Conservation (phyloP, 495 filamentous ascomycete genomes). For the Neurospora sp. region DNA sequence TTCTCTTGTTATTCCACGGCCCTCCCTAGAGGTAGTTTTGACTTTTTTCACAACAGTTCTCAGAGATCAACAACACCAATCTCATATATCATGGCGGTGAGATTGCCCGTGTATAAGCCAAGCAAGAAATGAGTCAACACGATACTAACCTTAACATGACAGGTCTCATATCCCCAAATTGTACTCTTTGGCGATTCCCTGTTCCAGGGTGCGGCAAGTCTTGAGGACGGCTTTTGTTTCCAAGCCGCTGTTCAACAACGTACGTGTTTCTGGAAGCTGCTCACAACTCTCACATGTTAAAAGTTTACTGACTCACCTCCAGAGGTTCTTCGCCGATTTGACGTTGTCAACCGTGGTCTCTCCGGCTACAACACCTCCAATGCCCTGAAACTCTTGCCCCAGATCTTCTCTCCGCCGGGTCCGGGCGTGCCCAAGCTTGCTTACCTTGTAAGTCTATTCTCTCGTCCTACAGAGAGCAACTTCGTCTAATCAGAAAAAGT, state of each 20-base stretch:
- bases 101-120: background rate
- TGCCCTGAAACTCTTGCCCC: constrained; percentile 29
- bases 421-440: constrained; percentile 41
- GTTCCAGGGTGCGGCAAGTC: constrained; percentile 50
- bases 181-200: constrained; percentile 79
- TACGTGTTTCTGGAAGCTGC: constrained; percentile 20
- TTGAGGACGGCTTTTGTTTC: constrained; percentile 57
- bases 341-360: constrained; percentile 41
- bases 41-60: too few species aligned
- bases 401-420: constrained; percentile 37
- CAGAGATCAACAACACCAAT: background rate
- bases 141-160: background rate
- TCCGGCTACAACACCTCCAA: constrained; percentile 42
- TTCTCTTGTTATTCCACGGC: background rate
- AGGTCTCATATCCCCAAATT: constrained; percentile 49
- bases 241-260: constrained; percentile 61
- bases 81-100: background rate
- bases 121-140: background rate
- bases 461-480: background rate
- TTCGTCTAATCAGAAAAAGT: constrained; percentile 20
- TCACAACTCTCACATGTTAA: background rate
- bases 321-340: constrained; percentile 35
- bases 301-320: background rate
- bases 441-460: constrained; percentile 49
- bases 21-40: background rate